Evolutionary conservation across 345 rosid genomes (phyloP), one percentile per base, ranked within the genome.

Genomic region (Gossypium thurberi): DNA sequence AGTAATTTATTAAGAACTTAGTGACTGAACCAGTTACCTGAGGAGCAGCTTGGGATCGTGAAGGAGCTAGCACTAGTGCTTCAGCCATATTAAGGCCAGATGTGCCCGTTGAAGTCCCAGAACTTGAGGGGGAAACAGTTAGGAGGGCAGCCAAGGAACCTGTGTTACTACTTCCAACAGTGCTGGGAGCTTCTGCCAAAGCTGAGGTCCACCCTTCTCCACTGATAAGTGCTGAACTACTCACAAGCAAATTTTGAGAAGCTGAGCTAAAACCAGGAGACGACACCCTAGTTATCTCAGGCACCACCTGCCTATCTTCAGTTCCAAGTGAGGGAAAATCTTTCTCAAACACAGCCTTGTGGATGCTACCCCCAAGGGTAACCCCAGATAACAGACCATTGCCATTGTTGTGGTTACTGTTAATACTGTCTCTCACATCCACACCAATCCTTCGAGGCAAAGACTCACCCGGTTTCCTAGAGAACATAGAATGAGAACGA

Each of bases 151-250:
- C 64, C 63, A 79, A 79, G 37, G 92, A 81, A 37, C 84, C 80
- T 43, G 79, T 28, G 71, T 78, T 70, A 78, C 82, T 75, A 79
- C 78, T 83, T 75, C 92, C 96, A 44, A 86, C 84, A 46, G 78
- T 75, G 68, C 79, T 77, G 48, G 98, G 91, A 46, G 82, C 89
- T 75, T 89, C 94, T 10, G 85, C 98, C 78, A 90, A 74, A 79
- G 96, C 91, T 2, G 98, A 92, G 2, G 90, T 89, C 98, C 98
- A 92, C 33, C 92, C 89, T 80, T 92, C 97, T 51, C 89, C 90
- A 60, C 86, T 85, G 74, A 87, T 79, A 79, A 88, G 81, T 58
- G 94, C 74, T 63, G 94, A 83, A 78, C 74, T 85, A 77, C 92
- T 84, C 75, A 84, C 82, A 70, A 94, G 88, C 74, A 90, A 82